Evolutionary conservation across 768 basidiomycete genomes (phyloP), one percentile per base, ranked within the genome.

Genomic region (Mycena olivaceomarginata): DNA sequence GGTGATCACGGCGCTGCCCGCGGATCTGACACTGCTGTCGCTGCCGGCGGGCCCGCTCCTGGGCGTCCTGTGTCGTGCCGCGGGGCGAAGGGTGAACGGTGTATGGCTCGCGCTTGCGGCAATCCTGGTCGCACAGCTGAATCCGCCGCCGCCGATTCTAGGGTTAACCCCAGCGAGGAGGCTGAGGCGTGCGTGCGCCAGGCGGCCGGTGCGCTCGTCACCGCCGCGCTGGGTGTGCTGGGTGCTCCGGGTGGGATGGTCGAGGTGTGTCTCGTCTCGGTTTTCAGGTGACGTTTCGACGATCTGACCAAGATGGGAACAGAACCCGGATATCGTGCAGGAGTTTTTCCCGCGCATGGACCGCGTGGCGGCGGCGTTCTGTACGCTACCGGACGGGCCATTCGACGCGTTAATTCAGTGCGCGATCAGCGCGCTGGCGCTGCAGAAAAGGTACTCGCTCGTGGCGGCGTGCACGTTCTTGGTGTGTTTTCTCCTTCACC

Each of bases 311-410:
- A 66, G 43, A 64, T 41, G 64, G 40, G 46, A 5, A 67, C 48
- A 98, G 96, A 96, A 98, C 82, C n/a, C 97, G 0, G 97, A 98
- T 83, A 92, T 98, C 39, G 96, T 97, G 18, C 96, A 97, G 82
- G 93, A 93, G 37, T 98, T 97, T 84, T 98, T 98, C 85, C 89
- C 89, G 11, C 97, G 93, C 82, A 90, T 95, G 88, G 95, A 96
- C 60, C 78, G 78, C 31, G 82, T 86, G 53, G 92, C 92, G 40
- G 79, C 84, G 4, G 83, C 89, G 1, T 92, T 95, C 80, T 93
- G 93, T 82, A 86, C 86, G 22, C 85, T 96, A 5, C 93, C 94
- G 0, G 87, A 88, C 4, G 92, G 91, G 18, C 86, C 92, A 5
- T 88, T 96, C 48, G 91, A 95, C 81, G 91, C 92, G 0, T 85